phyloP scores from a whole-genome alignment of 306 rosid genomes.

The Castanopsis chinensis region DNA sequence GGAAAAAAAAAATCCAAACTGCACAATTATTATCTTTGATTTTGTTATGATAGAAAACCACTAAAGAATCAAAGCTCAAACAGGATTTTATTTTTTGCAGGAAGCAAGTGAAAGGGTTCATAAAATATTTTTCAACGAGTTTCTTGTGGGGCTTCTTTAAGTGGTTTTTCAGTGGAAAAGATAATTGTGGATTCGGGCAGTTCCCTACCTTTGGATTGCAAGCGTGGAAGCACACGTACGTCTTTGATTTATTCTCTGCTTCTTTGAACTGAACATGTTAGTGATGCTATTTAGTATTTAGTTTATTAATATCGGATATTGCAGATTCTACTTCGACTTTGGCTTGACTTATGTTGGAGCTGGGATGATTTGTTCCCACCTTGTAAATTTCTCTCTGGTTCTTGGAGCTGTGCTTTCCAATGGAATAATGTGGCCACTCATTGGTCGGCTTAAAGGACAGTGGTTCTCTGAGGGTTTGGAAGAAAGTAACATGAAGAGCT shows the following conservation, averaged over 20 bases:
- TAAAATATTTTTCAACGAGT: conserved; percentile 74
- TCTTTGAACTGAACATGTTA: background rate
- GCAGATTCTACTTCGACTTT: conserved; percentile 90
- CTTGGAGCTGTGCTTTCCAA: conserved; percentile 81
- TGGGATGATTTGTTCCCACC: conserved; percentile 94
- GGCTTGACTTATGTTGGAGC: conserved; percentile 82
- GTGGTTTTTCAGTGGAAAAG: conserved; percentile 86
- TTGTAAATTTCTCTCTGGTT: conserved; percentile 81
- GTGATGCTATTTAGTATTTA: background rate
- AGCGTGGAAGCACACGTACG: conserved; percentile 88
- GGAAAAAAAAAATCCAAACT: too few relatives aligned
- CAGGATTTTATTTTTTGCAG: conserved; percentile 40
- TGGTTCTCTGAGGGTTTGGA: conserved; percentile 72
- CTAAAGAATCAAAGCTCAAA: background rate
- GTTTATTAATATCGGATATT: conserved; percentile 5
- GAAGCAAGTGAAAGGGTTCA: conserved; percentile 76
- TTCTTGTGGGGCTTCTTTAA: conserved; percentile 88
- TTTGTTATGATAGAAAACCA: background rate
- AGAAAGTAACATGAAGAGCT: conserved; percentile 83
- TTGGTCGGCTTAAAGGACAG: conserved; percentile 53
- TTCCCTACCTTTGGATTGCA: conserved; percentile 91
- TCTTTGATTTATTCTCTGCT: background rate
- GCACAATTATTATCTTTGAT: background rate
- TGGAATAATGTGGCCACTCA: conserved; percentile 87
- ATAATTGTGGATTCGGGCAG: conserved; percentile 73